These are phyloP conservation scores for Mucor velutinosus DNA, from an alignment of 371 early-diverging fungal species.

Conservation along the genomic window DNA sequence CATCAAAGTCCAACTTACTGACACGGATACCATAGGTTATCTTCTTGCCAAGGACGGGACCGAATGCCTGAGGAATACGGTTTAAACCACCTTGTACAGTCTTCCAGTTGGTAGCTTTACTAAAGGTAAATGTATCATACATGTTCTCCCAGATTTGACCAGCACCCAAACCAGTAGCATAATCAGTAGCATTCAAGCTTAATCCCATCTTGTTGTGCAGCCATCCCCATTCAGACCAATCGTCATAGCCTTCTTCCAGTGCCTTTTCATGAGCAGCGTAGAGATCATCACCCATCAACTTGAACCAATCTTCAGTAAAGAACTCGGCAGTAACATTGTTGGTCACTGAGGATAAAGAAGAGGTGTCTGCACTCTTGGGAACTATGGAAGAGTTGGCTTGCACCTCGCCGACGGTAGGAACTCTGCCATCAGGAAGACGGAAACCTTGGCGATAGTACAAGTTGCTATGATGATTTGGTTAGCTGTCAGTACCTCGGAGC, in stretches of 20 bases:
- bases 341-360: slow-evolving; percentile 9
- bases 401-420: slow-evolving; percentile 30
- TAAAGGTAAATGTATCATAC: slow-evolving; percentile 29
- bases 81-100: slow-evolving; percentile 37
- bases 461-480: slow-evolving; percentile 8
- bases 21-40: slow-evolving; percentile 24
- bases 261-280: slow-evolving; percentile 35
- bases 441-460: slow-evolving; percentile 26
- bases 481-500: not conserved
- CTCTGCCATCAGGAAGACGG: slow-evolving; percentile 32
- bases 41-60: slow-evolving; percentile 32
- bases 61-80: slow-evolving; percentile 34
- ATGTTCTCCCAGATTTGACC: slow-evolving; percentile 24
- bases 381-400: slow-evolving; percentile 18
- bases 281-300: slow-evolving; percentile 29
- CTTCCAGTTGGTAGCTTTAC: slow-evolving; percentile 24
- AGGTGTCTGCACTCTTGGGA: not conserved
- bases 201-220: slow-evolving; percentile 35
- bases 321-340: slow-evolving; percentile 14
- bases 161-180: slow-evolving; percentile 19
- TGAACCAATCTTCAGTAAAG: slow-evolving; percentile 21
- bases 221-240: slow-evolving; percentile 39
- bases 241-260: slow-evolving; percentile 31
- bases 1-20: slow-evolving; percentile 25
- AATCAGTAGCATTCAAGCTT: slow-evolving; percentile 29